Percentiles rank a stretch among this genome's conserved stretches.
Conservation (phyloP, 2,329 filamentous ascomycete genomes). For the Hypoxylon sp. region DNA sequence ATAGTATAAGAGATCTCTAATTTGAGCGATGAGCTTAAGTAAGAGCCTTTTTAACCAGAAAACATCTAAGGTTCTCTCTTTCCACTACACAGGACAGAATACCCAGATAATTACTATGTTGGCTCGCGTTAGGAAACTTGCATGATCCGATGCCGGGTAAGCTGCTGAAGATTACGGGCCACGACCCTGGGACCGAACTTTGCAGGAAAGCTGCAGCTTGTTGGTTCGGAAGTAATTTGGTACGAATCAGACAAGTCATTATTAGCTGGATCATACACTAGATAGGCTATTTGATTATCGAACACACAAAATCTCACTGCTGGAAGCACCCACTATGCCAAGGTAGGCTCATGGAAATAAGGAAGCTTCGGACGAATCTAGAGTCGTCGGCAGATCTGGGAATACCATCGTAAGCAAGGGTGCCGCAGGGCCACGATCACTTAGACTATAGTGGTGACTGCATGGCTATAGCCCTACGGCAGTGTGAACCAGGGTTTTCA, state of each 20-base stretch:
- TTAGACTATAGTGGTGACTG: constrained; percentile 5
- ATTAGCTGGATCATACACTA: neutral
- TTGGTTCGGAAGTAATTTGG: constrained; percentile 15
- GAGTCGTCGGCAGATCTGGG: constrained; percentile 28
- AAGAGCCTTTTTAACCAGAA: neutral
- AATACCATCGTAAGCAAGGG: constrained; percentile 15
- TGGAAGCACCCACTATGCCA: constrained; percentile 17
- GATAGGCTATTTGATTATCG: constrained; percentile 15
- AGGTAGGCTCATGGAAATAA: constrained; percentile 11
- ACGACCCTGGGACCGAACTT: constrained; percentile 12
- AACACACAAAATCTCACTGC: constrained; percentile 9
- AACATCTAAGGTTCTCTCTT: constrained; percentile 8
- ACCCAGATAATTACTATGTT: constrained; percentile 2
- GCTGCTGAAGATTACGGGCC: constrained; percentile 20
- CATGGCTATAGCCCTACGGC: neutral
- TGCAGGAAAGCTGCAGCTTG: constrained; percentile 20
- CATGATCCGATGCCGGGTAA: constrained; percentile 20
- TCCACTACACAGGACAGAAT: neutral
- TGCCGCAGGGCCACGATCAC: constrained; percentile 19
- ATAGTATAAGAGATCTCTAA: constrained; percentile 1
- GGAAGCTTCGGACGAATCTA: constrained; percentile 15
- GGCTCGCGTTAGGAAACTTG: constrained; percentile 19
- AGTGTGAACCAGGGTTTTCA: neutral
- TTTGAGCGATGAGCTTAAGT: constrained; percentile 1
- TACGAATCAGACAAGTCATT: constrained; percentile 9